These are phyloP conservation scores for Coemansia sp. DNA, from an alignment of 192 early-diverging fungal species.

Conservation along the genomic window DNA sequence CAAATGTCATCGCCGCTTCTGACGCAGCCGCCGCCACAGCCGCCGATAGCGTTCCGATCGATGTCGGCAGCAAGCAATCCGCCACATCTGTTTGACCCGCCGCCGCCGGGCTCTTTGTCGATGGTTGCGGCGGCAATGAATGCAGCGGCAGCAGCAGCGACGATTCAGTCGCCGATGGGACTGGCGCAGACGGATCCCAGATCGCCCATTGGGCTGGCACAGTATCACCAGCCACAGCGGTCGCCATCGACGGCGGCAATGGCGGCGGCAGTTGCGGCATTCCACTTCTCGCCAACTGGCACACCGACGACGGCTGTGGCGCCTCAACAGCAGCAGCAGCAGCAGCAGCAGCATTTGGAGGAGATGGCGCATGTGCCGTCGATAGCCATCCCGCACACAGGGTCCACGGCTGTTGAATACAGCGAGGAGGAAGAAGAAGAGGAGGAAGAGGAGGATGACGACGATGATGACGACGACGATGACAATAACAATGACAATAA, in stretches of 20 bases:
- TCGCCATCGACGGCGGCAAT: slow-evolving; percentile 9
- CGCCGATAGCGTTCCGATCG: slow-evolving; percentile 32
- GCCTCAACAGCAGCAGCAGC: slow-evolving; percentile 3
- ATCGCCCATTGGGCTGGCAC: too few relatives aligned
- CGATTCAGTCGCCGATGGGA: slow-evolving; percentile 33
- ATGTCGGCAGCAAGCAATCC: slow-evolving; percentile 23
- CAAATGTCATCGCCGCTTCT: slow-evolving; percentile 1
- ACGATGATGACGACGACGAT: background rate
- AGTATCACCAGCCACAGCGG: slow-evolving; percentile 7
- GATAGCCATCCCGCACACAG: background rate
- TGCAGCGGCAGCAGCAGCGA: slow-evolving; percentile 11
- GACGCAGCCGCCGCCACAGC: slow-evolving; percentile 5
- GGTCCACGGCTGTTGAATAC: background rate
- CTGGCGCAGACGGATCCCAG: slow-evolving; percentile 10
- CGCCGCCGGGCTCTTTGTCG: slow-evolving; percentile 15
- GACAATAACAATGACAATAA: background rate
- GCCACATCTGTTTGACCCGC: slow-evolving; percentile 24
- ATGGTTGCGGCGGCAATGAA: slow-evolving; percentile 21
- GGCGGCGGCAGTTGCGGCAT: slow-evolving; percentile 40
- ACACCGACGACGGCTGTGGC: slow-evolving; percentile 5
- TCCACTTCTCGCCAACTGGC: slow-evolving; percentile 33
- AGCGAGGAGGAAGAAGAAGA: background rate
- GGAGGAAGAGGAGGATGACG: background rate
- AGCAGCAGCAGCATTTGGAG: too few relatives aligned
- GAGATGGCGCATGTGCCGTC: background rate